Evolutionary conservation across 2,329 filamentous ascomycete species (phyloP).

Genomic region (Sporothrix mexicana): DNA sequence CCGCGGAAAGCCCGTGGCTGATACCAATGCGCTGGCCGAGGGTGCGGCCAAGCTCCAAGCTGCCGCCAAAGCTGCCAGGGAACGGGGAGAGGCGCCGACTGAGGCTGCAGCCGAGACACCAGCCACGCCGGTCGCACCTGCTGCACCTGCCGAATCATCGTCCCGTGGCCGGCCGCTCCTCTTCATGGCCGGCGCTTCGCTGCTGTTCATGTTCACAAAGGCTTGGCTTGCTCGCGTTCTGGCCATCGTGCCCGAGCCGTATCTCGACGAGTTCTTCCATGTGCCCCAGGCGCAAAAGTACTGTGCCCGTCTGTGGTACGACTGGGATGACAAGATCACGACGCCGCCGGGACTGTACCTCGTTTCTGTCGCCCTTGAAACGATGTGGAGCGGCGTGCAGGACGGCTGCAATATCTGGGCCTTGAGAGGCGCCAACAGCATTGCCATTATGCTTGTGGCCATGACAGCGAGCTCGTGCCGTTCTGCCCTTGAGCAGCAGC

Average conservation of each 20-base stretch:
- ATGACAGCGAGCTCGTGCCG: slow-evolving; percentile 59
- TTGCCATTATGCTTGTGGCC: slow-evolving; percentile 52
- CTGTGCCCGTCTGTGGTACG: slow-evolving; percentile 71
- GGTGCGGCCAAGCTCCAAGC: slow-evolving; percentile 23
- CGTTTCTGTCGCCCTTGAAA: slow-evolving; percentile 34
- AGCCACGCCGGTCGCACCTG: background rate
- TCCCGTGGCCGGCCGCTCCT: slow-evolving; percentile 30
- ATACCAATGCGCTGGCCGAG: slow-evolving; percentile 30
- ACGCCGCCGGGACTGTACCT: slow-evolving; percentile 80
- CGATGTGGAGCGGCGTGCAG: slow-evolving; percentile 31
- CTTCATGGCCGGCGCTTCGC: slow-evolving; percentile 33
- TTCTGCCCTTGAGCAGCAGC: slow-evolving; percentile 53
- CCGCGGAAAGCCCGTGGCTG: slow-evolving; percentile 32
- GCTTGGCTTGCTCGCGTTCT: slow-evolving; percentile 51
- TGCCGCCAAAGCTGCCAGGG: slow-evolving; percentile 26
- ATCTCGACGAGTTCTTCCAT: slow-evolving; percentile 81
- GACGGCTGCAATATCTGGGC: slow-evolving; percentile 43
- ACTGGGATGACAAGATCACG: slow-evolving; percentile 97
- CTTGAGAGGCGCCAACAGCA: slow-evolving; percentile 57
- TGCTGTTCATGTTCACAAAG: slow-evolving; percentile 43
- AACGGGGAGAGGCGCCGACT: background rate
- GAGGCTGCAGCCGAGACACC: background rate
- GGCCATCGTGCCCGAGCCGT: slow-evolving; percentile 56
- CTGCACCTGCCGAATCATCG: background rate
- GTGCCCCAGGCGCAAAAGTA: slow-evolving; percentile 90